Base-by-base conservation (phyloP, 441 rosid genomes). In the Pelargonium fulgidum region DNA sequence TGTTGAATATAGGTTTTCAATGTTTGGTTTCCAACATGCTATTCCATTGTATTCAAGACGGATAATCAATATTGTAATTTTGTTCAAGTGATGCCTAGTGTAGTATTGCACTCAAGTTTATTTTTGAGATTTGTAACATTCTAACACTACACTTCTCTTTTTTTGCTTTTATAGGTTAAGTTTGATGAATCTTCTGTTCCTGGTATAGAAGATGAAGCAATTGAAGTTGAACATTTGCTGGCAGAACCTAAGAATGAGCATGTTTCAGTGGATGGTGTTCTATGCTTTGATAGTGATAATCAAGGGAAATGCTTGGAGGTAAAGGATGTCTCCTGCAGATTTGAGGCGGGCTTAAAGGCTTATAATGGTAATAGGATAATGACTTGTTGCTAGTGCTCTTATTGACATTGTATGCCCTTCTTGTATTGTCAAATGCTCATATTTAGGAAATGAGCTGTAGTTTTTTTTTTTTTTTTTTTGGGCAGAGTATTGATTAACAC, bases 241-340 rank as follows among this genome's bases (percentile, higher is more conserved):
- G 79, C 73, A 67, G 93, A 88, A 65, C 84, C 93, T 33, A 78
- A 81, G 75, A 72, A 76, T 73, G 89, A 84, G 39, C 76, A 76
- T 74, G 67, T 72, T 65, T 76, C 79, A 0, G 82, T 83, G 8
- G 93, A 90, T 59, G 82, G 83, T 71, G 82, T 72, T 59, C 74
- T 85, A 59, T 81, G 84, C 69, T 73, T 81, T 20, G 77, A 78
- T 65, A 78, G 82, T 73, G 89, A 88, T 73, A 78, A 73, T 76
- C 67, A 81, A 36, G 83, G 77, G 70, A 83, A 84, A 74, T 50
- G 71, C 65, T 78, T 77, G 36, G 85, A 70, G 33, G 65, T 81
- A 71, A 87, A 82, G 54, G 88, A 82, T 2, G 81, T 87, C 70
- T 71, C 78, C 44, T 66, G 19, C 66, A 85, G 82, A 69, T 81